Evolutionary conservation across 495 filamentous ascomycete species (phyloP).

Genomic region (Neurospora hispaniola): DNA sequence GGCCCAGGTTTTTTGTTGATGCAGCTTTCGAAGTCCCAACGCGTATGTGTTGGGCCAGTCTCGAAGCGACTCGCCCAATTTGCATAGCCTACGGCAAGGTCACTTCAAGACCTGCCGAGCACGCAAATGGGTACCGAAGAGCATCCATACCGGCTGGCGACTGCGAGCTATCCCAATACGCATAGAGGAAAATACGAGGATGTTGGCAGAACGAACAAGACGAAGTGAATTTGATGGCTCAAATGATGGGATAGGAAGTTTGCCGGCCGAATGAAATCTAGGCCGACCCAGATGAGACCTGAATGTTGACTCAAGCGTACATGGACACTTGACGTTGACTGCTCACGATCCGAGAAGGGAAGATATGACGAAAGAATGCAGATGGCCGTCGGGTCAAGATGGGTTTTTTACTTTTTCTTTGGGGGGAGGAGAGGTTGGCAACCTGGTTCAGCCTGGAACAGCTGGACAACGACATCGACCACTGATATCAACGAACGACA

Average conservation of each 20-base stretch:
- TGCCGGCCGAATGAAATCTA: not conserved
- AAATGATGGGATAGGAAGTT: not conserved
- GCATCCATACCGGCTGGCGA: not conserved
- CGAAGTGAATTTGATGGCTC: not conserved
- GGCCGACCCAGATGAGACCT: not conserved
- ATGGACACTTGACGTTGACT: not conserved
- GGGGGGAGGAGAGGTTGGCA: not conserved
- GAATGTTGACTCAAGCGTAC: not conserved
- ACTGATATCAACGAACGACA: not conserved
- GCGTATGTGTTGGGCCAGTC: not conserved
- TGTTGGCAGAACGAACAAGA: not conserved
- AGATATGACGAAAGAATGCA: not conserved
- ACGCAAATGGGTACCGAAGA: not conserved
- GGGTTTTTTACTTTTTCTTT: not conserved
- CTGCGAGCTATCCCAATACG: not conserved
- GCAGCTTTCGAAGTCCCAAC: not conserved
- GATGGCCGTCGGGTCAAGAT: not conserved
- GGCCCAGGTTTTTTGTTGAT: not conserved
- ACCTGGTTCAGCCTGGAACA: not conserved
- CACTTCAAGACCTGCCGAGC: not conserved
- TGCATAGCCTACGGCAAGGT: not conserved
- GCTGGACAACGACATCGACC: not conserved
- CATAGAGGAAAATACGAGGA: not conserved
- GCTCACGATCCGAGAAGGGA: not conserved
- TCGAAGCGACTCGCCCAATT: not conserved